Evolutionary conservation across 164 flowering plant genomes (phyloP), one percentile per base, ranked within the genome.

Genomic region (Chimonanthus praecox): DNA sequence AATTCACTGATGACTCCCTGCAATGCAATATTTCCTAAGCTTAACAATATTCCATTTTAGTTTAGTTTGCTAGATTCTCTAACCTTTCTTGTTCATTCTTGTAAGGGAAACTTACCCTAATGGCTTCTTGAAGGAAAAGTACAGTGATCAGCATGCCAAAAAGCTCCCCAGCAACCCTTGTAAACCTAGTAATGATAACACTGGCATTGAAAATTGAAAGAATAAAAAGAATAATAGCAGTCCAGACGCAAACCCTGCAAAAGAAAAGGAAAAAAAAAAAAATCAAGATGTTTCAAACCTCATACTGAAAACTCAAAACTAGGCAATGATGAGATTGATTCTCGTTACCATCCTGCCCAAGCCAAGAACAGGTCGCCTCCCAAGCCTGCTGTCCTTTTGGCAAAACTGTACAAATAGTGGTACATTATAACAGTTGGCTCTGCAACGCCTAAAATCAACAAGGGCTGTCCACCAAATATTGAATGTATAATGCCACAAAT

Each of bases 361-460:
- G 90, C 87, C 74, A 86, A 74, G 79, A 78, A 87, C 63, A 87
- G 74, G 11, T 80, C 78, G n/a, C 10, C 58, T n/a, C 88, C 90
- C 20, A 86, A 58, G 49, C 77, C 84, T 18, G 63, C 58, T 67
- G 73, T 81, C 60, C 71, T 77, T 76, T 83, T 86, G 21, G 80
- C 20, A 68, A 87, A 84, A 67, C 15, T 87, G 78, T 82, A 86
- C 74, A 87, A 68, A 68, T 84, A 87, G 5, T 81, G 75, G 72
- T 88, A 88, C 91, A 88, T 88, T 49, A 88, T 84, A 49, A 88
- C 84, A 4, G 89, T 88, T 21, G 89, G 91, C 77, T 88, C 91
- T 18, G 91, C 89, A 58, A 88, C 91, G 45, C 91, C 91, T 44
- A 85, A 48, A 64, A 86, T 85, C 82, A 88, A 58, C 74, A 86